Percentiles rank a stretch among this genome's conserved stretches.
Conservation (phyloP, 768 basidiomycete genomes). For the Neoboletus subvelutipes region DNA sequence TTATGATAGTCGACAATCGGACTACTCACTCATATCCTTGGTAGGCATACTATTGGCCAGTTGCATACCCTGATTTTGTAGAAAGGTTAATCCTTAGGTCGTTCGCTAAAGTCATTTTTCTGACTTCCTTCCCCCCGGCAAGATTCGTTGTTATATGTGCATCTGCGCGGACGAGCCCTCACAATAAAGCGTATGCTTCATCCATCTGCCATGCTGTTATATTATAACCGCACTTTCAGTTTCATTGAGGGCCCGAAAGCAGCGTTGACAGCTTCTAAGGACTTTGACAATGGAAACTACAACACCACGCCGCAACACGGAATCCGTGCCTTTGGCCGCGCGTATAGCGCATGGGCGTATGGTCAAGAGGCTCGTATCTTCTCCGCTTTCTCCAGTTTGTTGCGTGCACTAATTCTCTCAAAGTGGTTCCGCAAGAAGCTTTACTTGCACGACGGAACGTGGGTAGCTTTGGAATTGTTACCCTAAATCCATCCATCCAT, state of each 20-base stretch:
- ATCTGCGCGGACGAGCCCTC: conserved; percentile 54
- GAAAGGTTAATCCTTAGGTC: conserved; percentile 37
- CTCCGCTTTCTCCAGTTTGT: not conserved
- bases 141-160: conserved; percentile 54
- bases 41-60: conserved; percentile 57
- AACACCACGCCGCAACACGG: conserved; percentile 45
- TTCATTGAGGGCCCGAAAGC: conserved; percentile 62
- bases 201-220: not conserved
- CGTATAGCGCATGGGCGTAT: conserved; percentile 59
- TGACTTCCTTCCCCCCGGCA: not conserved
- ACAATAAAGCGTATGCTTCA: conserved; percentile 48
- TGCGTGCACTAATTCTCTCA: not conserved
- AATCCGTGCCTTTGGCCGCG: conserved; percentile 55
- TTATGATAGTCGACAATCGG: not conserved
- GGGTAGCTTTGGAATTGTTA: conserved; percentile 11
- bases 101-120: not conserved
- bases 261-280: conserved; percentile 50
- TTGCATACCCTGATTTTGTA: conserved; percentile 54
- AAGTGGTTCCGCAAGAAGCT: conserved; percentile 56
- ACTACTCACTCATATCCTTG: not conserved
- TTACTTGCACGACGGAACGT: conserved; percentile 44
- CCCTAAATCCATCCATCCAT: not conserved
- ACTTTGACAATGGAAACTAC: conserved; percentile 56
- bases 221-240: conserved; percentile 27
- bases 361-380: conserved; percentile 45